Evolutionary conservation across 2,329 filamentous ascomycete species (phyloP).

Genomic region (Graphilbum sp.): DNA sequence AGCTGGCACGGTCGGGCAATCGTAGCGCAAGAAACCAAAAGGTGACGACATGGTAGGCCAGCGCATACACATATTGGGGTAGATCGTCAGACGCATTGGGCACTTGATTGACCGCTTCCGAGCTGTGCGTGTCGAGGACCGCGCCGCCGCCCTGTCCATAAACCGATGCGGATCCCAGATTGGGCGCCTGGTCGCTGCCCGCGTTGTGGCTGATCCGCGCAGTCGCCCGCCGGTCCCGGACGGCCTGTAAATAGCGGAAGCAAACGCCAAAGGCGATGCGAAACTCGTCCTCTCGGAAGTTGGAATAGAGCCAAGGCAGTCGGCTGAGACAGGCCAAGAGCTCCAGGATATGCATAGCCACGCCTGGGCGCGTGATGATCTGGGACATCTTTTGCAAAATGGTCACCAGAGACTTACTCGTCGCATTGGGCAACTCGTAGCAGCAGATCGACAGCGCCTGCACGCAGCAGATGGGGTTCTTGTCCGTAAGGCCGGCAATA

Average conservation of each 20-base stretch:
- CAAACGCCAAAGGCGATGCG: conserved; percentile 91
- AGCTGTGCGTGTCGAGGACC: conserved; percentile 7
- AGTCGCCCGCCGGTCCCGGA: conserved; percentile 46
- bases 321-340: conserved; percentile 84
- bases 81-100: conserved; percentile 47
- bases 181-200: background rate
- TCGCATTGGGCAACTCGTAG: conserved; percentile 78
- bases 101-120: conserved; percentile 9
- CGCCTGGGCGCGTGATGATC: conserved; percentile 83
- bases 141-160: background rate
- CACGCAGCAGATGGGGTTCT: conserved; percentile 82
- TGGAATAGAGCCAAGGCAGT: conserved; percentile 68
- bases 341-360: conserved; percentile 89
- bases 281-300: conserved; percentile 83
- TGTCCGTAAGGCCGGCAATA: conserved; percentile 71
- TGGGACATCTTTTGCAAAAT: conserved; percentile 89
- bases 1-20: conserved; percentile 63
- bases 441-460: conserved; percentile 91
- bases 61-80: conserved; percentile 81
- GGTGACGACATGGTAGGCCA: conserved; percentile 88
- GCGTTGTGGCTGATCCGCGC: conserved; percentile 23
- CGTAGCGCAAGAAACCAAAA: conserved; percentile 94
- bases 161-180: no score
- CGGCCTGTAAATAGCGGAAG: conserved; percentile 82
- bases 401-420: conserved; percentile 68